Evolutionary conservation across 2,329 filamentous ascomycete species (phyloP).

Genomic region (Alternaria metachromatica): DNA sequence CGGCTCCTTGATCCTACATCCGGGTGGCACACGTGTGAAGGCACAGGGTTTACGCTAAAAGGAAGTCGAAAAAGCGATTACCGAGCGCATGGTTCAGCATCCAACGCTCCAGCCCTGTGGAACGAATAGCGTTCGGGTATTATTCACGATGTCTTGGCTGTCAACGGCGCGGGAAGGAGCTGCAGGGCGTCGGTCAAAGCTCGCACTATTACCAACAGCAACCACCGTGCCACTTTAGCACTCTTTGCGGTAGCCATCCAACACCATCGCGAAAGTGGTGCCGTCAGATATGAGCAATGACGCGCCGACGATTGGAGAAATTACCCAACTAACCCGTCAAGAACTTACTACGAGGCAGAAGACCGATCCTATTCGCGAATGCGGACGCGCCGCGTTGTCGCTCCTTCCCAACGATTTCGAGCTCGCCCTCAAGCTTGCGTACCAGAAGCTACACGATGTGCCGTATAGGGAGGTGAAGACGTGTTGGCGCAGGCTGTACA

Average conservation of each 20-base stretch:
- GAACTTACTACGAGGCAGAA: slow-evolving; percentile 28
- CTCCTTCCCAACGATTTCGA: slow-evolving; percentile 50
- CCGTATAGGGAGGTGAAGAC: slow-evolving; percentile 70
- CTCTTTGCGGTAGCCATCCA: not conserved
- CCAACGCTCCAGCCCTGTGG: not conserved
- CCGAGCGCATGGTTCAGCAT: slow-evolving; percentile 4
- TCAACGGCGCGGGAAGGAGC: slow-evolving; percentile 15
- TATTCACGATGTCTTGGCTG: slow-evolving; percentile 15
- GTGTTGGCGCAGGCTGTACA: slow-evolving; percentile 75
- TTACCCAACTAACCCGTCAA: slow-evolving; percentile 31
- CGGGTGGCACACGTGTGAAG: not conserved
- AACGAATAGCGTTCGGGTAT: slow-evolving; percentile 11
- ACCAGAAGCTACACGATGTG: slow-evolving; percentile 73
- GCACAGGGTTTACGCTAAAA: not conserved
- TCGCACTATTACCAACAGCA: slow-evolving; percentile 9
- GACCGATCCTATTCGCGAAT: slow-evolving; percentile 46
- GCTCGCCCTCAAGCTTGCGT: slow-evolving; percentile 65
- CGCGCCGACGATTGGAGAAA: slow-evolving; percentile 32
- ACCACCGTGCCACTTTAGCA: not conserved
- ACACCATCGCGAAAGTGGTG: not conserved
- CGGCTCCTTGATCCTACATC: slow-evolving; percentile 4
- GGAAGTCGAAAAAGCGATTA: not conserved
- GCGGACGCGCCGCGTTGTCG: slow-evolving; percentile 50
- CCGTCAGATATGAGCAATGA: slow-evolving; percentile 10
- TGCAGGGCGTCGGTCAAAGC: slow-evolving; percentile 9